Base-by-base conservation (phyloP, 306 rosid genomes). In the Glycine tomentella region DNA sequence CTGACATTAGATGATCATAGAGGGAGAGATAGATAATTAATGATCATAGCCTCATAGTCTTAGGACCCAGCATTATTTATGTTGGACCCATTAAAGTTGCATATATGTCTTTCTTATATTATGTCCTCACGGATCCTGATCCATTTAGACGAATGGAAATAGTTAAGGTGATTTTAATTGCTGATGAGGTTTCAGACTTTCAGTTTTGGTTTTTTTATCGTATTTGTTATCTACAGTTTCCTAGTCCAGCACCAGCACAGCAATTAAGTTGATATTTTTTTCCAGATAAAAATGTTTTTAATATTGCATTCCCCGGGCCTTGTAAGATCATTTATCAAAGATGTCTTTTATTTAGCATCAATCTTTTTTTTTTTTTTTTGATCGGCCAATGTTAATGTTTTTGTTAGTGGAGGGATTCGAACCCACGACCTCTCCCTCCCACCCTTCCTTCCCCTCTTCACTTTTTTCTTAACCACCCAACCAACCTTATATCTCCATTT, bases 271-370 rank as follows among this genome's bases (percentile, higher is more conserved):
- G n/a, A 63, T 14, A 48, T 63, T 58, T 4, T 34, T 45, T 75
- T 42, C 38, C 31, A 51, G 63, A 56, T 46, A 75, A 45, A 74
- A 8, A 62, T 64, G 31, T 51, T 74, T 17, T 59, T 61, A 13
- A 61, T 8, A 38, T 69, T 82, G 57, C 45, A 55, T 83, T 73
- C 75, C 49, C 13, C 25, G 15, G 49, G 65, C 63, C 57, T 50
- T 38, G 20, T 14, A 46, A 62, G 70, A 71, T 62, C 20, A 15
- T 53, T 58, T 58, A 67, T 75, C 71, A 7, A 52, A 74, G 31
- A 65, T 55, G 45, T 64, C 75, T 38, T 34, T 14, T 31, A 14
- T 44, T 16, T 68, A 36, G 57, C 65, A 46, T 42, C 40, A n/a
- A n/a, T n/a, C n/a, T n/a, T n/a, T n/a, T n/a, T n/a, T n/a, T n/a